A percentile compares a stretch with the other conserved stretches of the same genome.
phyloP scores from a whole-genome alignment of 441 rosid species.

The Bruguiera hainesii region DNA sequence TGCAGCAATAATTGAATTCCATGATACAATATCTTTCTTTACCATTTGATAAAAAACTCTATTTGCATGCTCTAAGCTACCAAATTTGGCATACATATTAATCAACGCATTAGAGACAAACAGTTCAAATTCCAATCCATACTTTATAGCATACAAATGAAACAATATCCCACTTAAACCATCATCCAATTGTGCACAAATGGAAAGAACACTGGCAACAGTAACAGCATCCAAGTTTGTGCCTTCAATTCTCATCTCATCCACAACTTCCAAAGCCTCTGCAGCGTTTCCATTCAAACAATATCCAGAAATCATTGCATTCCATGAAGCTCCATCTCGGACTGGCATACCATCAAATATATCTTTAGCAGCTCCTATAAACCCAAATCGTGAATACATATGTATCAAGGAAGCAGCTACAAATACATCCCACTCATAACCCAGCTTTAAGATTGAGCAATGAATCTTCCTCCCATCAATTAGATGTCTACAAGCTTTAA shows the following conservation, averaged over 20 bases:
- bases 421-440: conserved; percentile 64
- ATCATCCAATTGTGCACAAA: conserved; percentile 54
- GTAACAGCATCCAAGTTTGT: conserved; percentile 58
- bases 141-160: conserved; percentile 53
- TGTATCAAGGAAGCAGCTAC: conserved; percentile 68
- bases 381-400: conserved; percentile 53
- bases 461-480: conserved; percentile 56
- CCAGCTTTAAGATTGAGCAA: conserved; percentile 61
- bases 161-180: conserved; percentile 40
- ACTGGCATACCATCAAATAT: conserved; percentile 62
- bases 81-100: conserved; percentile 64
- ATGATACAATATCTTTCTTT: conserved; percentile 59
- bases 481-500: conserved; percentile 61
- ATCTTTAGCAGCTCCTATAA: conserved; percentile 39
- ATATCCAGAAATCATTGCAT: conserved; percentile 80
- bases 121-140: conserved; percentile 50
- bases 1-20: conserved; percentile 81
- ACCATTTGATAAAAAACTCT: conserved; percentile 53
- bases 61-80: conserved; percentile 33
- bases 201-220: conserved; percentile 58
- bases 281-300: conserved; percentile 57
- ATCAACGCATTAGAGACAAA: conserved; percentile 67
- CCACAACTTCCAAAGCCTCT: conserved; percentile 46
- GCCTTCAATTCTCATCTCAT: conserved; percentile 50
- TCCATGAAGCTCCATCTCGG: conserved; percentile 70